Evolutionary conservation across 192 early-diverging fungal species (phyloP).

Genomic region (Coemansia sp.): DNA sequence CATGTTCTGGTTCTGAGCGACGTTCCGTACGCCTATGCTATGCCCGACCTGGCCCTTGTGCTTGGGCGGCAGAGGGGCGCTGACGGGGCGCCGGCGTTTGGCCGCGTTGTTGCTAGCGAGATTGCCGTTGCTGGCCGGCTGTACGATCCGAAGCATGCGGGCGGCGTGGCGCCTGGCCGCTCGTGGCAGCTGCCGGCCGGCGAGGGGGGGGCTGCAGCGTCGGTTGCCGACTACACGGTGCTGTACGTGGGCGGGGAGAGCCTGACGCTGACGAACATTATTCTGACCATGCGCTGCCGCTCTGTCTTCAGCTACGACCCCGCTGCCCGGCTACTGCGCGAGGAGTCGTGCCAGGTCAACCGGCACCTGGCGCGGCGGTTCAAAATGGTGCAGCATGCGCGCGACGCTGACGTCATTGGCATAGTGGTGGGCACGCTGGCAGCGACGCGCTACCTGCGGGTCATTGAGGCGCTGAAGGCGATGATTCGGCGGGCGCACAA

Average conservation of each 20-base stretch:
- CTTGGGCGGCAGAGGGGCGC: not conserved
- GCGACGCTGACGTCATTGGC: slow-evolving; percentile 88
- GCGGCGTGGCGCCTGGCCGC: slow-evolving; percentile 49
- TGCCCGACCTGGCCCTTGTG: slow-evolving; percentile 30
- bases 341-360: slow-evolving; percentile 61
- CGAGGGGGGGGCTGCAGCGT: too few relatives aligned
- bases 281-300: slow-evolving; percentile 65
- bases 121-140: slow-evolving; percentile 9
- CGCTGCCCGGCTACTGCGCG: slow-evolving; percentile 46
- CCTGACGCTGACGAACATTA: slow-evolving; percentile 79
- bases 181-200: slow-evolving; percentile 60
- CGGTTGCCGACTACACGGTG: slow-evolving; percentile 64
- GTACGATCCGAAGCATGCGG: not conserved
- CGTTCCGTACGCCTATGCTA: slow-evolving; percentile 66
- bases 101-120: slow-evolving; percentile 2
- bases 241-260: slow-evolving; percentile 86
- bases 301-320: slow-evolving; percentile 73
- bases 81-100: not conserved
- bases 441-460: slow-evolving; percentile 82
- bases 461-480: slow-evolving; percentile 77
- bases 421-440: slow-evolving; percentile 96
- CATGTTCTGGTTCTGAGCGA: slow-evolving; percentile 73
- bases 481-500: slow-evolving; percentile 69
- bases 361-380: slow-evolving; percentile 65
- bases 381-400: slow-evolving; percentile 86